Base-by-base conservation (phyloP, 2,329 filamentous ascomycete genomes). In the Hypoxylon sp. region DNA sequence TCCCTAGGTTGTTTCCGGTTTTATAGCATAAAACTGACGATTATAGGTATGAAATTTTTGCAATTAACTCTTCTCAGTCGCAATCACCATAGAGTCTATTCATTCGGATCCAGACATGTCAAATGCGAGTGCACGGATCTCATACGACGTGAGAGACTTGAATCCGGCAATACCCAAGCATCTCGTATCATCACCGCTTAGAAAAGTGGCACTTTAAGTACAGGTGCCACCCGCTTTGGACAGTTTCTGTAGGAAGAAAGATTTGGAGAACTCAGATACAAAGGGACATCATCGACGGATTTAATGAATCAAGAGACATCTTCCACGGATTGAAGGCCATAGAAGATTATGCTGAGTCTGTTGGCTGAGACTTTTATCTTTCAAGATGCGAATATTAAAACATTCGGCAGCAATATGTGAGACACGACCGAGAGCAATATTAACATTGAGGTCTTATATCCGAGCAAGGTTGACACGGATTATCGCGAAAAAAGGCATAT, bases 301-400 rank as follows among this genome's bases (percentile, higher is more conserved):
- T 55, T 55, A 46, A 55, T 55, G 53, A 55, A 55, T 14, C 53
- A 55, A 55, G 53, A 55, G 53, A 55, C 26, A 55, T 46, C n/a
- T 31, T 46, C 24, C 29, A 29, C 31, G 14, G 2, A 29, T 46
- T 17, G 39, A 44, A 46, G 24, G 11, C 8, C 19, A 8, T 29
- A 14, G 17, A 29, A 26, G 37, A 55, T 29, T 33, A 19, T 42
- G 9, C 24, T 46, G 37, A 55, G 37, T 55, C 53, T 39, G 33
- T 22, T 55, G 39, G 42, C 22, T 46, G 14, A 46, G 22, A 17
- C 24, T 55, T 17, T 31, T 24, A 55, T 55, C 6, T 31, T 6
- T 19, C 22, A 44, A 44, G 5, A 55, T 31, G 24, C 26, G 17
- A 55, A 42, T 42, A 44, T 26, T 31, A 14, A 13, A 31, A 13